Evolutionary conservation across 805 yeast species (phyloP).

Genomic region (Myxozyma neotropica): DNA sequence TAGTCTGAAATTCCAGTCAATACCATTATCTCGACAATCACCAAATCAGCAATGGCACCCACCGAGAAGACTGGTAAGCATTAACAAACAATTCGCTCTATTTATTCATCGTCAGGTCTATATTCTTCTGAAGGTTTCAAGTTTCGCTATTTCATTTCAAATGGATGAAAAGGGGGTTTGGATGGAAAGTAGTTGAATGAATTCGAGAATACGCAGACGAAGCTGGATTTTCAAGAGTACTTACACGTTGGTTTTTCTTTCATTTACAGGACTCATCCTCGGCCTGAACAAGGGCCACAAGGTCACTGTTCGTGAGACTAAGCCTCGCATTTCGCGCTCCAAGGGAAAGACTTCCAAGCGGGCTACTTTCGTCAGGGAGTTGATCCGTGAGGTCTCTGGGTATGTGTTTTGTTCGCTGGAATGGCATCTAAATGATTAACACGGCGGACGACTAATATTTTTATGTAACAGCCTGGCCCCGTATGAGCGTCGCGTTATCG

Average conservation of each 20-base stretch:
- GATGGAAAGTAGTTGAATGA: not conserved
- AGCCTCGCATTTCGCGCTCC: conserved; percentile 90
- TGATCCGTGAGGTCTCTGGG: conserved; percentile 96
- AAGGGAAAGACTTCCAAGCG: conserved; percentile 97
- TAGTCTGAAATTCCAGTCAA: not conserved
- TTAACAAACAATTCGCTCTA: not conserved
- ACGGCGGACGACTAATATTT: not conserved
- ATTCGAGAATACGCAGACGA: not conserved
- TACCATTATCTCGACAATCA: not conserved
- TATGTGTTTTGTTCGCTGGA: too few species aligned
- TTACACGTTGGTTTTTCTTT: not conserved
- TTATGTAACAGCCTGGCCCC: conserved; percentile 68
- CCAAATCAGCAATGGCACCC: conserved; percentile 27
- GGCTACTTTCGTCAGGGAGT: conserved; percentile 91
- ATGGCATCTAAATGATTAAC: not conserved
- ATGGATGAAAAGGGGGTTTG: not conserved
- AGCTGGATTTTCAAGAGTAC: not conserved
- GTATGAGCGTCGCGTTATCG: conserved; percentile 99
- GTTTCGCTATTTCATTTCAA: not conserved
- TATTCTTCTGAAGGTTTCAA: not conserved
- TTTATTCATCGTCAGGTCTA: not conserved
- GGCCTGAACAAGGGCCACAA: conserved; percentile 99
- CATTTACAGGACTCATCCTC: conserved; percentile 81
- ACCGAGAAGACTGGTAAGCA: conserved; percentile 33
- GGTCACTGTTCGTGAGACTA: conserved; percentile 80